Base-by-base conservation (phyloP, 306 rosid species). In the Potentilla sterilis region DNA sequence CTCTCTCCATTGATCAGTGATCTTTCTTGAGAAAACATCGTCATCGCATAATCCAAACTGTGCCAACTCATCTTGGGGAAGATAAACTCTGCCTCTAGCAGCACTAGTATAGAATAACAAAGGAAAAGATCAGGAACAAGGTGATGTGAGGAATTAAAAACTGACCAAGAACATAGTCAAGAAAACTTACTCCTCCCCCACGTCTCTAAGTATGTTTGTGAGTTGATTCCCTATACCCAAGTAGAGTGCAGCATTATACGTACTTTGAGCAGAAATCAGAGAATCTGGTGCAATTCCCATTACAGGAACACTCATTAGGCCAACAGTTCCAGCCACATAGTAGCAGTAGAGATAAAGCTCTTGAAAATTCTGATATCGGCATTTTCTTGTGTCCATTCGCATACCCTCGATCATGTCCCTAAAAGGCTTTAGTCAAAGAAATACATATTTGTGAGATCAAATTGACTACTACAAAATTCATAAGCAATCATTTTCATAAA, bases 51-150 rank as follows among this genome's bases (percentile, higher is more conserved):
- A 80, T 1, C 93, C 98, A 62, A 89, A 94, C 28, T 89, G 91
- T 6, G 84, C 90, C 22, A 94, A 94, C 90, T 94, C 98, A 51
- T 94, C 97, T 86, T 94, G 93, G 41, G 98, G 98, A 78, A 91
- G 92, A 81, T 94, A 91, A 22, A 91, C 89, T 83, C 96, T 87
- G 37, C 97, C 98, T 87, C 98, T 89, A 37, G 79, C 81, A 51
- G 96, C 92, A 86, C 98, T 91, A 74, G 63, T 70, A 49, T 6
- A 38, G 46, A 54, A 12, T 2, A 77, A 47, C 22, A 61, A 2
- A 55, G 61, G 9, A 2, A 42, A 44, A 9, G 8, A 67, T 47
- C 5, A 54, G 11, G 42, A 5, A 24, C 9, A 16, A 37, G 10
- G 37, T 55, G 64, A 57, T 0, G 1, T 34, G 24, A 73, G 43